Conservation (phyloP, 257 asterid species). For the Lavandula angustifolia region DNA sequence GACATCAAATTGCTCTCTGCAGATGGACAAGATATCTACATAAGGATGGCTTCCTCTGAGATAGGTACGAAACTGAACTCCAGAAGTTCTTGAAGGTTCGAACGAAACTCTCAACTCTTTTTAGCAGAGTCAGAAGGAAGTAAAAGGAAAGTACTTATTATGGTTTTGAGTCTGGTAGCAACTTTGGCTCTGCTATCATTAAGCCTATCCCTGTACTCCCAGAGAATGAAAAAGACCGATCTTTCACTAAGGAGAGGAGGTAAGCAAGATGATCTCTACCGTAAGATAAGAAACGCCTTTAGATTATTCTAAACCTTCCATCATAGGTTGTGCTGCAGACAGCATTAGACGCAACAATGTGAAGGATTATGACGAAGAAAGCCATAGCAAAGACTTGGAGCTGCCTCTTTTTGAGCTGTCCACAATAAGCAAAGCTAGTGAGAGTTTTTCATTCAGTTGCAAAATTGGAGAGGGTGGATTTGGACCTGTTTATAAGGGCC, state of each 20-base stretch:
- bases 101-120: too few species aligned
- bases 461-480: slow-evolving; percentile 43
- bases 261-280: slow-evolving; percentile 15
- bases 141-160: slow-evolving; percentile 15
- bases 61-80: slow-evolving; percentile 2
- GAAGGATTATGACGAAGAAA: slow-evolving; percentile 6
- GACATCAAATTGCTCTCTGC: slow-evolving; percentile 29
- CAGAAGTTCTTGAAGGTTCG: too few species aligned
- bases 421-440: slow-evolving; percentile 28
- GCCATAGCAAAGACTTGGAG: slow-evolving; percentile 29
- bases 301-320: background rate
- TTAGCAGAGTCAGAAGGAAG: slow-evolving; percentile 23
- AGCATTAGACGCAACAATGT: slow-evolving; percentile 13
- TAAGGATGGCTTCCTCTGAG: slow-evolving; percentile 34
- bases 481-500: slow-evolving; percentile 37
- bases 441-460: slow-evolving; percentile 23
- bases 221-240: slow-evolving; percentile 18
- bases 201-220: slow-evolving; percentile 17
- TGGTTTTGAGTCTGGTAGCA: slow-evolving; percentile 12
- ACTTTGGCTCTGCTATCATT: slow-evolving; percentile 20
- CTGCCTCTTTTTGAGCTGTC: slow-evolving; percentile 31
- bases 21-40: slow-evolving; percentile 30
- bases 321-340: slow-evolving; percentile 10
- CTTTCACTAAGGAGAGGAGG: slow-evolving; percentile 14
- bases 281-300: too few species aligned